These are phyloP conservation scores for Penicillium paradoxum DNA, from an alignment of 495 filamentous ascomycete genomes.

Conservation along the genomic window DNA sequence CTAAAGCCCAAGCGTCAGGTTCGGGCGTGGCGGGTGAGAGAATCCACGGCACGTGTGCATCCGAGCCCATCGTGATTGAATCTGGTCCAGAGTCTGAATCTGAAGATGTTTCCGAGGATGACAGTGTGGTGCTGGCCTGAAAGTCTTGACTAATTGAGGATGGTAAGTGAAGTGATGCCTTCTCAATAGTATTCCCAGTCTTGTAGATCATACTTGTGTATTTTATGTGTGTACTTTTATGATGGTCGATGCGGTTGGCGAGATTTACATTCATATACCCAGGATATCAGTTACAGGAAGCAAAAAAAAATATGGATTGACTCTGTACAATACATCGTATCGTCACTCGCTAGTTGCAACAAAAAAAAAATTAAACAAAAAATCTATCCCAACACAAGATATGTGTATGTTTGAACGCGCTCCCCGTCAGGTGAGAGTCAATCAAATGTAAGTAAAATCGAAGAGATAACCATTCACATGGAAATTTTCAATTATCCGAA, in stretches of 20 bases:
- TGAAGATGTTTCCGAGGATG: not conserved
- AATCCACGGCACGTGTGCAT: not conserved
- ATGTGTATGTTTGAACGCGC: not conserved
- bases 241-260: not conserved
- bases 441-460: not conserved
- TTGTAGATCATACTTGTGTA: slow-evolving; percentile 1
- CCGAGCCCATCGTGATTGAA: slow-evolving; percentile 7
- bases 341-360: slow-evolving; percentile 3
- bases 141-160: not conserved
- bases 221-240: not conserved
- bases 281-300: not conserved
- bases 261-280: not conserved
- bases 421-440: not conserved
- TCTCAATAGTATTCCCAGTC: not conserved
- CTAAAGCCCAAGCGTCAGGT: not conserved
- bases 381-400: not conserved
- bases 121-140: slow-evolving; percentile 12
- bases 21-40: no score
- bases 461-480: not conserved
- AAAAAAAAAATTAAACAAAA: not conserved
- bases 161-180: not conserved
- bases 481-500: slow-evolving; percentile 36
- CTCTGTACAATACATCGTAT: slow-evolving; percentile 5
- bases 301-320: not conserved
- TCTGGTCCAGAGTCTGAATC: slow-evolving; percentile 1